phyloP scores from a whole-genome alignment of 1,139 yeast genomes.

The Kurtzmaniella natalensis region DNA sequence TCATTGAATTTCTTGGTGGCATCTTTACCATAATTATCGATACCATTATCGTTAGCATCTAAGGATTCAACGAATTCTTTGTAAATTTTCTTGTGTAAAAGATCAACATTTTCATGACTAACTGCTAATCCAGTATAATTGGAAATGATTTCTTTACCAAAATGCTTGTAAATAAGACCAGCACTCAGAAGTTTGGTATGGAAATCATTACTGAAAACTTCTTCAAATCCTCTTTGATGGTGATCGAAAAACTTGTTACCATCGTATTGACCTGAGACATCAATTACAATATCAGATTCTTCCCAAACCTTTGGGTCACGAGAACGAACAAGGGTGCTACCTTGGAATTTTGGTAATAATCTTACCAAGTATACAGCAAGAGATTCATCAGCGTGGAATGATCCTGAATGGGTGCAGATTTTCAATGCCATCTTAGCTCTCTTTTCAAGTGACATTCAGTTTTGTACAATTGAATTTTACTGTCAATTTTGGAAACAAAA shows the following conservation, averaged over 20 bases:
- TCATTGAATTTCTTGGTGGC: constrained; percentile 30
- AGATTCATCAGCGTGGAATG: constrained; percentile 98
- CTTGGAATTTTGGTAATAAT: constrained; percentile 62
- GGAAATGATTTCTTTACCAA: constrained; percentile 74
- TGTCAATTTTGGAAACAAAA: no score
- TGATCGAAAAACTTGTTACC: constrained; percentile 87
- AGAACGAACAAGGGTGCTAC: constrained; percentile 72
- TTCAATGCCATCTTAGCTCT: constrained; percentile 26
- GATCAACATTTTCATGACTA: constrained; percentile 43
- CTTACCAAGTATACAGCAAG: constrained; percentile 86
- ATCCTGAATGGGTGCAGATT: constrained; percentile 91
- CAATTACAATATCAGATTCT: constrained; percentile 85
- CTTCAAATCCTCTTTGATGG: constrained; percentile 70
- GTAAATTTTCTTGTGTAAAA: constrained; percentile 71
- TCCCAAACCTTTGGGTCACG: constrained; percentile 84
- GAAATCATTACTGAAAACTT: constrained; percentile 32
- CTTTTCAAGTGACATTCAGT: constrained; percentile 13
- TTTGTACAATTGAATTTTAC: no score
- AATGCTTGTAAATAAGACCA: constrained; percentile 90
- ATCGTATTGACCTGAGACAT: constrained; percentile 93
- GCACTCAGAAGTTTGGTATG: constrained; percentile 86
- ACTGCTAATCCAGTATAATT: constrained; percentile 31
- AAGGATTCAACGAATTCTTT: constrained; percentile 83
- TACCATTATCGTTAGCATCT: constrained; percentile 96
- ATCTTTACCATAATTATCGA: constrained; percentile 61